These are phyloP conservation scores for Eucalyptus brandiana DNA, from an alignment of 345 rosid species.

Conservation along the genomic window DNA sequence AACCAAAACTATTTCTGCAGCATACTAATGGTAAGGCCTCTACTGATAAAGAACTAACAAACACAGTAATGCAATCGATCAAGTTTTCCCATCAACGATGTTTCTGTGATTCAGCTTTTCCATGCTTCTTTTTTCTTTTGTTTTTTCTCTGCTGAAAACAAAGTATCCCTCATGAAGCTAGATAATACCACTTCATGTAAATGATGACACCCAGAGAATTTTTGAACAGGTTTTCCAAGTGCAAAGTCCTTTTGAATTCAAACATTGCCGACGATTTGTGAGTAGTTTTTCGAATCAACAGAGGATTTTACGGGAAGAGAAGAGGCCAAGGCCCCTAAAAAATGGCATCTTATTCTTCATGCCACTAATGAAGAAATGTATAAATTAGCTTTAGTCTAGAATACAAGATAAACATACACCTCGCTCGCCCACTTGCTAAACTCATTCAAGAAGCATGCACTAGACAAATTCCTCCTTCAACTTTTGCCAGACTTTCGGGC, in stretches of 20 bases:
- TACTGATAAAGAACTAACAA: background rate
- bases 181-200: background rate
- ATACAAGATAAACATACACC: background rate
- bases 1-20: background rate
- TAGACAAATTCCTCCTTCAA: constrained; percentile 26
- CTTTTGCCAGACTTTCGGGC: constrained; percentile 48
- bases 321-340: background rate
- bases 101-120: background rate
- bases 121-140: background rate
- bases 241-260: background rate
- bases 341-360: background rate
- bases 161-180: background rate
- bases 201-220: background rate
- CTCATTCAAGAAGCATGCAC: background rate
- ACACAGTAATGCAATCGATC: background rate
- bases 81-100: background rate
- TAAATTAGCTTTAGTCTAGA: background rate
- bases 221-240: background rate
- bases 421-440: background rate
- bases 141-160: background rate
- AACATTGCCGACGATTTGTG: background rate
- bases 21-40: background rate
- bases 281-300: background rate
- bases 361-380: background rate
- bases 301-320: background rate